Conservation (phyloP, 306 rosid genomes). For the Hippophae rhamnoides region DNA sequence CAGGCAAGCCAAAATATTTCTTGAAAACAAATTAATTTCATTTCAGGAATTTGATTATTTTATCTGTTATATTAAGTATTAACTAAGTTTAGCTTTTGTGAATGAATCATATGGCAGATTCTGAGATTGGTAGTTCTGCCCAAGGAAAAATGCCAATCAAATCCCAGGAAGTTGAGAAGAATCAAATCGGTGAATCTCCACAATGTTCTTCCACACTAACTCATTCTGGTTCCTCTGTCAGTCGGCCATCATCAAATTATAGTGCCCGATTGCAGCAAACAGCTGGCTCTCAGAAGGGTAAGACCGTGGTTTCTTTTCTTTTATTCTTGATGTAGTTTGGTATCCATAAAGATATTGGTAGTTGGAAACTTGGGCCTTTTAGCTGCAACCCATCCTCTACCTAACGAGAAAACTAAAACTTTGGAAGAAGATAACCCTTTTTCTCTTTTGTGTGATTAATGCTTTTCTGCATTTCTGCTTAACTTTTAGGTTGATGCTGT, state of each 20-base stretch:
- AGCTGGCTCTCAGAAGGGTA: slow-evolving; percentile 74
- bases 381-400: background rate
- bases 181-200: slow-evolving; percentile 36
- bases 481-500: no score
- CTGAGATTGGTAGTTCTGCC: slow-evolving; percentile 40
- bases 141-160: slow-evolving; percentile 47
- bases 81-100: slow-evolving; percentile 7
- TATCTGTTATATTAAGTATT: slow-evolving; percentile 5
- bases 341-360: background rate
- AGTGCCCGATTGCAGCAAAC: slow-evolving; percentile 54
- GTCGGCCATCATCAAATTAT: slow-evolving; percentile 66
- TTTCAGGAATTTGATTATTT: slow-evolving; percentile 33
- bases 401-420: no score
- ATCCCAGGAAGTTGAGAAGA: slow-evolving; percentile 49
- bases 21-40: slow-evolving; percentile 35
- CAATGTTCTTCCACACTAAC: slow-evolving; percentile 38
- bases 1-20: slow-evolving; percentile 35
- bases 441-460: no score
- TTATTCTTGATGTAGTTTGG: slow-evolving; percentile 2
- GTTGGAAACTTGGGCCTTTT: slow-evolving; percentile 2
- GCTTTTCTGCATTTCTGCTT: no score
- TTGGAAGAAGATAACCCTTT: no score
- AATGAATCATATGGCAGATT: slow-evolving; percentile 34
- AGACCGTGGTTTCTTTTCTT: background rate
- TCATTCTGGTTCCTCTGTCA: slow-evolving; percentile 42